Evolutionary conservation across 148 eudicot species (phyloP), one percentile per base, ranked within the genome.

Genomic region (Rhododendron molle): DNA sequence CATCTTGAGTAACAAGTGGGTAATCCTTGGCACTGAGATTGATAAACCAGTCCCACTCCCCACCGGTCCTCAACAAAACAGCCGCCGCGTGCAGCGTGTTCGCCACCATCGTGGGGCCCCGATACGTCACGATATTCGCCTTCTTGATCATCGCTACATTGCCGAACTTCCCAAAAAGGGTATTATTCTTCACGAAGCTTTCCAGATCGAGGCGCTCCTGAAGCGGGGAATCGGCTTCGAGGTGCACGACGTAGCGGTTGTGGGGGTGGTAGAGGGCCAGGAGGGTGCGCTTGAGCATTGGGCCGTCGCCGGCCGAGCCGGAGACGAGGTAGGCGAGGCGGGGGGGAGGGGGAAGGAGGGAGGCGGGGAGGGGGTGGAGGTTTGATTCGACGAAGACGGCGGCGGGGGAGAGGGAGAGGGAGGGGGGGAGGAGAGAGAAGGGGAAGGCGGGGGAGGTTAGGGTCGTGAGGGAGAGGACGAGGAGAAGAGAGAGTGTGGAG

Each of bases 21-120:
- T 96, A 96, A 93, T 96, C 99, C 4, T 95, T 90, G 60, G 96
- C 96, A 87, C 99, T 96, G 81, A 96, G 98, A 91, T 96, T 94
- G 78, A 96, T 94, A 90, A 96, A 96, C 98, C 98, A 96, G 87
- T 96, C 98, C 98, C 98, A 96, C 30, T 93, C 88, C 32, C 96
- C 96, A 62, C 93, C 96, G 20, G 92, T 86, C 83, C 67, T 91
- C 85, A 96, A 77, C 91, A 96, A 88, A 81, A 96, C 89, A 3
- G 99, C 95, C 11, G 99, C 98, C 7, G 98, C 99, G 80, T 96
- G 98, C 69, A 96, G 91, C 1, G 99, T 96, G 80, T 95, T 95
- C 3, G 98, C 95, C 81, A 96, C 99, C 99, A 96, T 96, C 2
- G 99, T 96, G 0, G 99, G 98, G 2, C 99, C 99, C 0, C 98